phyloP scores from a whole-genome alignment of 108 stramenopile species.

The Mediolabrus comicus region DNA sequence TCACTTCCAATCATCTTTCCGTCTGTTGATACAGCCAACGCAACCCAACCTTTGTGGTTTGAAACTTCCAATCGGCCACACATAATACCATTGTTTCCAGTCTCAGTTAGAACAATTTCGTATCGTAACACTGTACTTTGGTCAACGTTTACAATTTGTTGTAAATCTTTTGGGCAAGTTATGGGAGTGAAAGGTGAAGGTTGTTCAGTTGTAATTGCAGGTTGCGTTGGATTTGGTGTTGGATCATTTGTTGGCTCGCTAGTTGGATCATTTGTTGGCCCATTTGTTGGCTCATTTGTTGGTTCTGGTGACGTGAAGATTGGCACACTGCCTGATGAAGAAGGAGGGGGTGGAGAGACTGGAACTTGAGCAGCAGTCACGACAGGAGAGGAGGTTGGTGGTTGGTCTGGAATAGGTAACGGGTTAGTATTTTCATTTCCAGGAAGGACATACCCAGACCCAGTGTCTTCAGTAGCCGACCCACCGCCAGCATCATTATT shows the following conservation, averaged over 20 bases:
- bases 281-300: not conserved
- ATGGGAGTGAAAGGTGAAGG: not conserved
- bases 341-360: not conserved
- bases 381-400: not conserved
- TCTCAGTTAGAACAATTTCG: not conserved
- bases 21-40: conserved; percentile 14
- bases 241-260: not conserved
- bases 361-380: not conserved
- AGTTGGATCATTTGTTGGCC: not conserved
- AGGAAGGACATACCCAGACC: too few relatives aligned
- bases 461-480: too few relatives aligned
- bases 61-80: conserved; percentile 1
- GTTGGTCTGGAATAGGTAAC: not conserved
- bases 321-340: not conserved
- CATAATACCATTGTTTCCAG: not conserved
- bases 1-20: conserved; percentile 33
- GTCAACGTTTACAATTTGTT: not conserved
- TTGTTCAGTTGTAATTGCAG: not conserved
- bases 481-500: not conserved
- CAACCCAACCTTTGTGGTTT: conserved; percentile 28
- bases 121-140: not conserved
- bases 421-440: too few relatives aligned
- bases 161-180: not conserved
- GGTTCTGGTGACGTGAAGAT: not conserved
- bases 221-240: not conserved